Conservation (phyloP, 495 filamentous ascomycete species). For the Penicillium cataractarum region DNA sequence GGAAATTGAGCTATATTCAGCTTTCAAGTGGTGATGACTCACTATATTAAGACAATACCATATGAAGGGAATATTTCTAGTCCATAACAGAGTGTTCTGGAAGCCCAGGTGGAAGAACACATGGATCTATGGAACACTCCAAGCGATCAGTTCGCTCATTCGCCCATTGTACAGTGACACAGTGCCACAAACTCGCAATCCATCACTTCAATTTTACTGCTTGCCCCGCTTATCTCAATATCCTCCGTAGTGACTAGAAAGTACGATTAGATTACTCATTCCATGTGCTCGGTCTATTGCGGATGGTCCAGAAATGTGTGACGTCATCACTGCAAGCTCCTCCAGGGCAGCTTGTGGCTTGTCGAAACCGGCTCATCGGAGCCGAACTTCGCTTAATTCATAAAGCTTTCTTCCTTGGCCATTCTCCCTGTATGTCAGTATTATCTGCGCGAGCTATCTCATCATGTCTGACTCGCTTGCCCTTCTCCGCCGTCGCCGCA, state of each 20-base stretch:
- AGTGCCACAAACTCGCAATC: too few relatives aligned
- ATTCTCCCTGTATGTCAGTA: neutral
- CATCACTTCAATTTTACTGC: too few relatives aligned
- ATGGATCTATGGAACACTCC: neutral
- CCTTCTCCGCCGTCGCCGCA: constrained; percentile 55
- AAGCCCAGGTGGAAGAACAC: too few relatives aligned
- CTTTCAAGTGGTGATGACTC: neutral
- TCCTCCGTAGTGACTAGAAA: neutral
- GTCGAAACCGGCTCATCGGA: neutral
- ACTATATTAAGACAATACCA: neutral
- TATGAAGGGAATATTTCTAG: neutral
- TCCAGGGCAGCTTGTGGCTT: neutral
- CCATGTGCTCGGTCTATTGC: neutral
- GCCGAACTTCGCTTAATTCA: neutral
- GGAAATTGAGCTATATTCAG: too few relatives aligned
- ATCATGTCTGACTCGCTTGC: constrained; percentile 56
- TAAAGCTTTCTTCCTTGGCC: neutral
- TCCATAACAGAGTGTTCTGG: neutral
- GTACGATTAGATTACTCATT: neutral
- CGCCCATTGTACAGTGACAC: neutral
- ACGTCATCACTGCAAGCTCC: constrained; percentile 12
- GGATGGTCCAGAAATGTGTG: neutral
- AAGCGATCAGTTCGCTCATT: neutral
- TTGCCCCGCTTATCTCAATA: too few relatives aligned
- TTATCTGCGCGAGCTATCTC: neutral